These are phyloP conservation scores for Pachysandra terminalis DNA, from an alignment of 164 flowering plant genomes.

Conservation along the genomic window DNA sequence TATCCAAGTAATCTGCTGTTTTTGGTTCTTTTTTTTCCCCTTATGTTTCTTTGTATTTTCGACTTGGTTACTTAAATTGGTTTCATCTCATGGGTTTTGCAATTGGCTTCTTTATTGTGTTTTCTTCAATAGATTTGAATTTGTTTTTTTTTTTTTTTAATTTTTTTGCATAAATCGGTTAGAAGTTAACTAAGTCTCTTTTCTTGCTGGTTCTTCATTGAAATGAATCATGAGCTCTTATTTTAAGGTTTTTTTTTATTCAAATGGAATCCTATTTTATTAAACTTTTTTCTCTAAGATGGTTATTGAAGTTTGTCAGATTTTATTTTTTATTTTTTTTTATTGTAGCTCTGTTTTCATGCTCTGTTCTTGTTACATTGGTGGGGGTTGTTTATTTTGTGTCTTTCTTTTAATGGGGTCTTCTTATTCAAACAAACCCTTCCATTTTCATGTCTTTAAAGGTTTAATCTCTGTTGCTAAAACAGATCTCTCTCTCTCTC, in stretches of 20 bases:
- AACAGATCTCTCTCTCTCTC: constrained; percentile 7
- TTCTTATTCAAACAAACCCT: background rate
- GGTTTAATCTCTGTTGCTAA: background rate
- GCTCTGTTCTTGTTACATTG: background rate
- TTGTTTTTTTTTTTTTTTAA: too few species aligned
- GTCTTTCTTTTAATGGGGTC: background rate
- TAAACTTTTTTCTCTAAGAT: background rate
- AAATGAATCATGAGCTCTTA: background rate
- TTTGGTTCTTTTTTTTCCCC: background rate
- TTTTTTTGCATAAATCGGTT: background rate
- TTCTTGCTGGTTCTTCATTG: background rate
- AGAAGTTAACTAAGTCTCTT: background rate
- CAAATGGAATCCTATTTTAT: background rate
- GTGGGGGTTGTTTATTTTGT: background rate
- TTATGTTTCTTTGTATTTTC: background rate
- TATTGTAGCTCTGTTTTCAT: background rate
- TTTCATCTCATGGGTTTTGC: background rate
- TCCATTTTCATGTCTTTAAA: background rate
- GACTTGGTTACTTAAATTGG: background rate
- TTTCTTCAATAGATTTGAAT: background rate
- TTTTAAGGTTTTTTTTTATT: background rate
- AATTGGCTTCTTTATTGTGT: background rate
- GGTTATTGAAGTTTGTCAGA: background rate
- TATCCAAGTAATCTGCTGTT: background rate
- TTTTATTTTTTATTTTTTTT: background rate